These are phyloP conservation scores for Meyerozyma elateridarum DNA, from an alignment of 1,139 yeast species.

Conservation along the genomic window DNA sequence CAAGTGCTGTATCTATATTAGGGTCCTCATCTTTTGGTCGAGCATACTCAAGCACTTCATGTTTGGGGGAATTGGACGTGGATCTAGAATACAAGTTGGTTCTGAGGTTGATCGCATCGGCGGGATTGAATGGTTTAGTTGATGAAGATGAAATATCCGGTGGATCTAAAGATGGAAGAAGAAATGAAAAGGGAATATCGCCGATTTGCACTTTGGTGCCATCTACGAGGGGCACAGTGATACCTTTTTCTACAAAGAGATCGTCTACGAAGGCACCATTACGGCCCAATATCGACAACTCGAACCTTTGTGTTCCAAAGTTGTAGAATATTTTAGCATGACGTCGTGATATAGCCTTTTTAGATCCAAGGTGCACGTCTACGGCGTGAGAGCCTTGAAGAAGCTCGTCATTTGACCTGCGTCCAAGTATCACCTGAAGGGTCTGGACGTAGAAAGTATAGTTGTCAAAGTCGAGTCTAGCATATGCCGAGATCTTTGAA, in stretches of 20 bases:
- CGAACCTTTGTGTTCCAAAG: constrained; percentile 91
- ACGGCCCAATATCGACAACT: constrained; percentile 82
- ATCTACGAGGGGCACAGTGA: constrained; percentile 79
- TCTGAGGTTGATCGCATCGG: constrained; percentile 50
- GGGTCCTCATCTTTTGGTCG: constrained; percentile 8
- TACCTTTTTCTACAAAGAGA: constrained; percentile 78
- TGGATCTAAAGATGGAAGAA: constrained; percentile 56
- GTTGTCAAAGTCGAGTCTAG: constrained; percentile 86
- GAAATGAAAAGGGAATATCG: constrained; percentile 81
- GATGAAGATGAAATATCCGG: constrained; percentile 13
- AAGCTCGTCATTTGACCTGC: constrained; percentile 72
- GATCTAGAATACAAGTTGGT: constrained; percentile 34
- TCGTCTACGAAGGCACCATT: constrained; percentile 97
- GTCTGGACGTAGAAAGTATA: constrained; percentile 95
- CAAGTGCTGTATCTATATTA: constrained; percentile 6
- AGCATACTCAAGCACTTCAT: constrained; percentile 6
- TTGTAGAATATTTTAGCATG: constrained; percentile 95
- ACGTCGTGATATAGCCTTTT: constrained; percentile 85
- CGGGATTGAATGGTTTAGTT: constrained; percentile 44
- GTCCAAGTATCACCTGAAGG: constrained; percentile 84
- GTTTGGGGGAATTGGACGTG: constrained; percentile 17
- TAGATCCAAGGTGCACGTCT: constrained; percentile 87
- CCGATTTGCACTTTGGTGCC: constrained; percentile 89
- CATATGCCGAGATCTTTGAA: constrained; percentile 82
- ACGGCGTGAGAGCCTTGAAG: constrained; percentile 54